Conservation (phyloP, 106 monocot genomes). For the Amphibolis antarctica region DNA sequence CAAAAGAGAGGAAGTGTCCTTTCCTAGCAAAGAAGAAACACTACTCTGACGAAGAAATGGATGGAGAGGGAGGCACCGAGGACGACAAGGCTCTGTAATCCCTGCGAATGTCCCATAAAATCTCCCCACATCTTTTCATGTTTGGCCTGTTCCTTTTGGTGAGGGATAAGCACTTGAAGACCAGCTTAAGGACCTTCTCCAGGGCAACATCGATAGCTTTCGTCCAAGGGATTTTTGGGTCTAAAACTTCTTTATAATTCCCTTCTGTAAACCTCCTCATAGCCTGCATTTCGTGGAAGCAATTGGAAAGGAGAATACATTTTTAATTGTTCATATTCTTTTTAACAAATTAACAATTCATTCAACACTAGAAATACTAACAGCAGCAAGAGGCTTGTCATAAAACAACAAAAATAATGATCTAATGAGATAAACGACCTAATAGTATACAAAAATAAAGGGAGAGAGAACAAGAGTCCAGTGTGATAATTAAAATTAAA, state of each 20-base stretch:
- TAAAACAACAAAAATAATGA: too few species aligned
- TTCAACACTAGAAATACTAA: too few species aligned
- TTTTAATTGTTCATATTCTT: too few species aligned
- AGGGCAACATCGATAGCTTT: constrained; percentile 17
- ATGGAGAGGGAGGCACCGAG: background rate
- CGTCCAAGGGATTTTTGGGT: constrained; percentile 18
- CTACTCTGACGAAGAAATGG: too few species aligned
- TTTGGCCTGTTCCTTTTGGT: constrained; percentile 15
- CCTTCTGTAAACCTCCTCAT: constrained; percentile 19
- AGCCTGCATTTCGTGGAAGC: constrained; percentile 13
- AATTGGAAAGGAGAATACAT: background rate
- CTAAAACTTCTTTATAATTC: constrained; percentile 8
- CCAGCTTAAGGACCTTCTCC: constrained; percentile 27
- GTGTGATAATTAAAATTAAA: too few species aligned
- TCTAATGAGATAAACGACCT: too few species aligned
- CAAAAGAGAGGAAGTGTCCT: too few species aligned
- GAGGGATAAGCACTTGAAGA: constrained; percentile 17
- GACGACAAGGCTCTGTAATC: constrained; percentile 18
- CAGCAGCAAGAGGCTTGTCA: too few species aligned
- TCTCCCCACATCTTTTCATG: constrained; percentile 28
- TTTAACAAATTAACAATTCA: too few species aligned
- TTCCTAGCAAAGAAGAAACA: too few species aligned
- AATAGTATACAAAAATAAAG: too few species aligned
- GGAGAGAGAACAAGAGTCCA: too few species aligned
- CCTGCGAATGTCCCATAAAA: constrained; percentile 27